These are phyloP conservation scores for Stephanodiscus triporus DNA, from an alignment of 108 stramenopile species.

Conservation along the genomic window DNA sequence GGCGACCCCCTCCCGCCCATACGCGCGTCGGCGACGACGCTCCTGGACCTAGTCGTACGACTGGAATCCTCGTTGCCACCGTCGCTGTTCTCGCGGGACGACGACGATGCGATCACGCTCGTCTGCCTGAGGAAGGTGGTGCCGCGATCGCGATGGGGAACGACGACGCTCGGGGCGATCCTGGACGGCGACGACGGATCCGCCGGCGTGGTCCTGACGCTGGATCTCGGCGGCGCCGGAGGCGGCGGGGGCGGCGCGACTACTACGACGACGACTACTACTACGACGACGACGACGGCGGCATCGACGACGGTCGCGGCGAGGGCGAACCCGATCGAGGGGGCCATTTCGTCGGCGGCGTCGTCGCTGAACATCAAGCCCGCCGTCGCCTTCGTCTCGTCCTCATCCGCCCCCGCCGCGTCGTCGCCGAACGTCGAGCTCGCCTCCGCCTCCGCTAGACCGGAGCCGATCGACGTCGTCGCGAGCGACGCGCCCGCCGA, in stretches of 20 bases:
- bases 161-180: conserved; percentile 35
- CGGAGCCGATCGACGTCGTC: conserved; percentile 26
- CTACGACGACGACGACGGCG: too few species aligned
- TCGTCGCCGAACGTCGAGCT: background rate
- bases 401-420: background rate
- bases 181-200: conserved; percentile 48
- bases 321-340: conserved; percentile 1
- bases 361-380: conserved; percentile 37
- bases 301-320: background rate
- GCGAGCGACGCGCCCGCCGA: background rate
- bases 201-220: conserved; percentile 41
- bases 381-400: background rate
- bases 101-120: conserved; percentile 24
- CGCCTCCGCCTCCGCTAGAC: conserved; percentile 2
- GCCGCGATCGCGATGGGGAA: conserved; percentile 29
- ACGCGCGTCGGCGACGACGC: conserved; percentile 15
- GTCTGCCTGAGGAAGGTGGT: conserved; percentile 35
- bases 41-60: conserved; percentile 20
- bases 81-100: conserved; percentile 14
- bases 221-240: conserved; percentile 22
- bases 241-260: background rate
- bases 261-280: too few species aligned
- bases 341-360: conserved; percentile 33
- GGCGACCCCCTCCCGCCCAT: conserved; percentile 12
- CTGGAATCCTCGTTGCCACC: conserved; percentile 27